These are phyloP conservation scores for Populus euphratica DNA, from an alignment of 345 rosid genomes.

Conservation along the genomic window DNA sequence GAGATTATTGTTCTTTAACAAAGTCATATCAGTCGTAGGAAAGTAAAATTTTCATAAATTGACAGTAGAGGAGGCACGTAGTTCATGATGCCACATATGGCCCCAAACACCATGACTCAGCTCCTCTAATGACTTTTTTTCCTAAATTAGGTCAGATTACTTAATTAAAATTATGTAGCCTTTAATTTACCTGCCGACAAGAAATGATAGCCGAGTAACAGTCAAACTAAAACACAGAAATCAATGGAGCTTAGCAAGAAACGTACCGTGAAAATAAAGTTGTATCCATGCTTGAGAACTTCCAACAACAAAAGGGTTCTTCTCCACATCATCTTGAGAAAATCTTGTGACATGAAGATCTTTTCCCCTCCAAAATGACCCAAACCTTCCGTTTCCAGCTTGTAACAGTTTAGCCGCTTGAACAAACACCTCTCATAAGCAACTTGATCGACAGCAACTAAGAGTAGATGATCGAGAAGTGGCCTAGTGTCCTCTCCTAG, in stretches of 20 bases:
- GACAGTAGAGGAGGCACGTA: too few species aligned
- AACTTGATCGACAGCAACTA: constrained; percentile 21
- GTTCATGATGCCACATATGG: too few species aligned
- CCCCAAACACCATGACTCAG: too few species aligned
- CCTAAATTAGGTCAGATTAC: too few species aligned
- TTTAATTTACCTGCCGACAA: not conserved
- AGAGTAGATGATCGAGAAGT: constrained; percentile 19
- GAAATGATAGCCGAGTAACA: not conserved
- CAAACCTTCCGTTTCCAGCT: constrained; percentile 18
- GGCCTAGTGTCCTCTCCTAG: constrained; percentile 21
- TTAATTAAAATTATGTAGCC: not conserved
- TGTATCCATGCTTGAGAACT: constrained; percentile 24
- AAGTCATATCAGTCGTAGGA: too few species aligned
- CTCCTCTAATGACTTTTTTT: too few species aligned
- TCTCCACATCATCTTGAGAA: constrained; percentile 33
- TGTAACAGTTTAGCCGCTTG: constrained; percentile 22
- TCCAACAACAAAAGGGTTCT: constrained; percentile 17
- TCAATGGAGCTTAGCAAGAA: not conserved
- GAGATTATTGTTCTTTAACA: too few species aligned
- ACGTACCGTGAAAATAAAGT: constrained; percentile 28
- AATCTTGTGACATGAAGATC: constrained; percentile 22
- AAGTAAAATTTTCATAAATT: too few species aligned
- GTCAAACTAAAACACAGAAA: not conserved
- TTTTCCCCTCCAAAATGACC: constrained; percentile 21
- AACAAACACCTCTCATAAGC: constrained; percentile 23